These are phyloP conservation scores for Albifimbria verrucaria DNA, from an alignment of 2,329 filamentous ascomycete genomes.

Conservation along the genomic window DNA sequence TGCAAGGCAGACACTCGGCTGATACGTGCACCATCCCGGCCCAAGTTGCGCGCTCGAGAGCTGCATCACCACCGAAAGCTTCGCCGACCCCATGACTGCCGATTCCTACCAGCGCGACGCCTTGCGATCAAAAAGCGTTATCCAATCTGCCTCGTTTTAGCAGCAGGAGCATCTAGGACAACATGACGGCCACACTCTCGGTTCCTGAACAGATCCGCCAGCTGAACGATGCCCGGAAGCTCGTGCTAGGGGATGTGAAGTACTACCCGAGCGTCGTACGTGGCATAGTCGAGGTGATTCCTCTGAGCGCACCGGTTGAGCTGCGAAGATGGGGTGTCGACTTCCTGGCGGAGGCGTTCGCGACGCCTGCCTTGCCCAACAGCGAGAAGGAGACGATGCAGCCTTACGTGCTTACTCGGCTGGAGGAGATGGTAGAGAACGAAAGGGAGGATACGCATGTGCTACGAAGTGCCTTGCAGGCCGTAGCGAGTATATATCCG, in stretches of 20 bases:
- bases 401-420: constrained; percentile 71
- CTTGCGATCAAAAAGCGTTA: constrained; percentile 4
- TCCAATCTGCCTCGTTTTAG: background rate
- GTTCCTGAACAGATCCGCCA: constrained; percentile 78
- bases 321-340: constrained; percentile 94
- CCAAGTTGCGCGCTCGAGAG: background rate
- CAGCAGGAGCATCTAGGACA: constrained; percentile 12
- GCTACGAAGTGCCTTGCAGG: constrained; percentile 81
- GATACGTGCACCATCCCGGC: background rate
- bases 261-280: constrained; percentile 92
- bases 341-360: constrained; percentile 93
- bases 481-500: constrained; percentile 88
- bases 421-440: constrained; percentile 68
- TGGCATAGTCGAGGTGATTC: constrained; percentile 88
- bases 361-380: constrained; percentile 76
- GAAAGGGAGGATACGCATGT: constrained; percentile 76
- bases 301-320: constrained; percentile 69
- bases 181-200: constrained; percentile 55
- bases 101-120: background rate
- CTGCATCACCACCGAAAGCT: background rate
- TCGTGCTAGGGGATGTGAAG: constrained; percentile 80
- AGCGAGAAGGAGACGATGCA: constrained; percentile 79
- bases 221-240: constrained; percentile 84
- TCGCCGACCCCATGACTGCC: constrained; percentile 1
- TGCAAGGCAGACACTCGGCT: background rate